Evolutionary conservation across 768 basidiomycete genomes (phyloP).

Genomic region (Lentinus tigrinus): DNA sequence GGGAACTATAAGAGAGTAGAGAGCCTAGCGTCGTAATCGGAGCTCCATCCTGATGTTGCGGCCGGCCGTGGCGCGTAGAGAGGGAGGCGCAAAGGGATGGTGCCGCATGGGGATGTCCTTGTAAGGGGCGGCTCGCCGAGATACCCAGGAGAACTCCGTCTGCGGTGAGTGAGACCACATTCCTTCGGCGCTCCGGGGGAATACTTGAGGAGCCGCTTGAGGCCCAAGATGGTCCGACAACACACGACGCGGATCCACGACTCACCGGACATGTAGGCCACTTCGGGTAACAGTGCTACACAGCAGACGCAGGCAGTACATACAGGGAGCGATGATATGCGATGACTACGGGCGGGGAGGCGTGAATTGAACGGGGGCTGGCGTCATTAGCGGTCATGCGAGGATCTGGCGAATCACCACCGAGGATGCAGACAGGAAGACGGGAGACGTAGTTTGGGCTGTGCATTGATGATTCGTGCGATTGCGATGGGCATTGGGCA

Average conservation of each 20-base stretch:
- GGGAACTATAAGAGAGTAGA: too few species aligned
- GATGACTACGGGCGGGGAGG: neutral
- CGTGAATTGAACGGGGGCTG: neutral
- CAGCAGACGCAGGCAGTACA: constrained; percentile 10
- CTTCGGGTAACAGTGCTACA: constrained; percentile 12
- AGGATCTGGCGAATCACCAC: constrained; percentile 7
- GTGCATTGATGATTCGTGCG: constrained; percentile 8
- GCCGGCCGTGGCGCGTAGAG: too few species aligned
- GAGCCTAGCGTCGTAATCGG: too few species aligned
- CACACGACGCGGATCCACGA: neutral
- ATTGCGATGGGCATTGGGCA: constrained; percentile 12
- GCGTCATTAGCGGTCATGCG: constrained; percentile 2
- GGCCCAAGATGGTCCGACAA: neutral
- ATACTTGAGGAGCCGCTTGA: neutral
- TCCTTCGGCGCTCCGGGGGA: neutral
- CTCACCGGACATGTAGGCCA: constrained; percentile 1
- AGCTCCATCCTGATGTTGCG: too few species aligned
- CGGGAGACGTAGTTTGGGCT: neutral
- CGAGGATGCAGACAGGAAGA: neutral
- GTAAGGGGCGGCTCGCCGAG: neutral
- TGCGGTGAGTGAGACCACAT: neutral
- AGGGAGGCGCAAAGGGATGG: too few species aligned
- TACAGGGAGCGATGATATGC: constrained; percentile 1
- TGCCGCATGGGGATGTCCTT: too few species aligned
- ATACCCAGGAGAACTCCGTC: too few species aligned